Conservation (phyloP, 495 filamentous ascomycete genomes). For the Aspergillus cavernicola region DNA sequence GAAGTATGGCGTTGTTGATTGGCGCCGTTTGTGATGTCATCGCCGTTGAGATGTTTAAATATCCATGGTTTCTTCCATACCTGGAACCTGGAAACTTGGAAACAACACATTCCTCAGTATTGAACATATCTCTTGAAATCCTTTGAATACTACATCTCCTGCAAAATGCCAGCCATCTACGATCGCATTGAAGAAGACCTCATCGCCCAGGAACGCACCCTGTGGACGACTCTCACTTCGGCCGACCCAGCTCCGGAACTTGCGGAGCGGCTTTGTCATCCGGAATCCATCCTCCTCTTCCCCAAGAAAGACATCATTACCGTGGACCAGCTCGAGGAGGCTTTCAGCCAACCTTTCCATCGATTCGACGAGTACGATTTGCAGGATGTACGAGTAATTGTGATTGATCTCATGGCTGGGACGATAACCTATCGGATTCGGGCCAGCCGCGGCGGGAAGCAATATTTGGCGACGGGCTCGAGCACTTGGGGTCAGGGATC, state of each 20-base stretch:
- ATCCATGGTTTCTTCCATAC: neutral
- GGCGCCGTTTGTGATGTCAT: slow-evolving; percentile 8
- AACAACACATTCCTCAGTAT: too few species aligned
- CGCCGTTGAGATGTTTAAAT: slow-evolving; percentile 2
- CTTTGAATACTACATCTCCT: too few species aligned
- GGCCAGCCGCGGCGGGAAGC: neutral
- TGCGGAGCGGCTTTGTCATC: slow-evolving; percentile 32
- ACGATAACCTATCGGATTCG: slow-evolving; percentile 31
- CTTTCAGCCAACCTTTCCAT: slow-evolving; percentile 38
- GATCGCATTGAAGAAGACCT: slow-evolving; percentile 44
- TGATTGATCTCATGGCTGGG: slow-evolving; percentile 47
- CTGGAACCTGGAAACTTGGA: too few species aligned
- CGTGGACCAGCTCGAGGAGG: slow-evolving; percentile 28
- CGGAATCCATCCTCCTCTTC: slow-evolving; percentile 36
- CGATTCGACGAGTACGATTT: slow-evolving; percentile 41
- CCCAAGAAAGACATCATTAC: slow-evolving; percentile 36
- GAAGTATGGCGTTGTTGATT: neutral
- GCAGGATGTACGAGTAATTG: slow-evolving; percentile 35
- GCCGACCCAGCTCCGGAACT: slow-evolving; percentile 40
- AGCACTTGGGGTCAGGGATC: slow-evolving; percentile 45
- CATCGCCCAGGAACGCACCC: slow-evolving; percentile 33
- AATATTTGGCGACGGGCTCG: slow-evolving; percentile 20
- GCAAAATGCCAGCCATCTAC: slow-evolving; percentile 37
- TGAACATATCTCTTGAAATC: too few species aligned
- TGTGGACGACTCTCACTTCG: slow-evolving; percentile 45